Base-by-base conservation (phyloP, 2,329 filamentous ascomycete species). In the Xylariaceae sp. region DNA sequence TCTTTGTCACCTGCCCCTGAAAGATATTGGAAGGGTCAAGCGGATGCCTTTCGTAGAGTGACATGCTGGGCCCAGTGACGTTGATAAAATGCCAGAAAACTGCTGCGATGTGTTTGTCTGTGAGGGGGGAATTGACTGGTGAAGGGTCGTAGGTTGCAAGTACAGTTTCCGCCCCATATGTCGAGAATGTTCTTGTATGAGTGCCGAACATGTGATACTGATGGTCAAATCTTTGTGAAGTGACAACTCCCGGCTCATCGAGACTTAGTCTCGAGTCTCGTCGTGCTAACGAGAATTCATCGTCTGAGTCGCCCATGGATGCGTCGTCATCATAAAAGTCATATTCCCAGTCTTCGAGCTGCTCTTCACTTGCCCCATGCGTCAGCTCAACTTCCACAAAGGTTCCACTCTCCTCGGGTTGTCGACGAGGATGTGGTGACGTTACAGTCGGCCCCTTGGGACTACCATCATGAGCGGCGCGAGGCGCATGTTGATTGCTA, bases 31-130 rank as follows among this genome's bases (percentile, higher is more conserved):
- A 83, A 1, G 90, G 83, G 67, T 94, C 91, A 53, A 87, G 83
- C 2, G 90, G 87, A 71, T 93, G 87, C 50, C 94, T 83, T 74
- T 98, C 93, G 70, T 91, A 96, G 24, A 96, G 82, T 1, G 93
- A 96, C 70, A 98, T 85, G 63, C 86, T 90, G 1, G 92, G 91
- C 0, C 89, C 93, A 2, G 92, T 96, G 6, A 95, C 89, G 65
- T 92, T 89, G 43, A 98, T 87, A 72, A 97, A 98, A 74, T 98
- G 92, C 72, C 89, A 89, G 72, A 98, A 98, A 6, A 96, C 87
- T 26, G 88, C 84, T 12, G 91, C 88, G 9, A 91, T 94, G 62
- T 89, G 87, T 2, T 86, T 83, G 63, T 97, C 92, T 65, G 87
- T 90, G 24, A 97, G 77, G 28, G 95, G 93, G 34, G 88, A 88